phyloP scores from a whole-genome alignment of 2,329 filamentous ascomycete genomes.

The Periglandula ipomoeae region DNA sequence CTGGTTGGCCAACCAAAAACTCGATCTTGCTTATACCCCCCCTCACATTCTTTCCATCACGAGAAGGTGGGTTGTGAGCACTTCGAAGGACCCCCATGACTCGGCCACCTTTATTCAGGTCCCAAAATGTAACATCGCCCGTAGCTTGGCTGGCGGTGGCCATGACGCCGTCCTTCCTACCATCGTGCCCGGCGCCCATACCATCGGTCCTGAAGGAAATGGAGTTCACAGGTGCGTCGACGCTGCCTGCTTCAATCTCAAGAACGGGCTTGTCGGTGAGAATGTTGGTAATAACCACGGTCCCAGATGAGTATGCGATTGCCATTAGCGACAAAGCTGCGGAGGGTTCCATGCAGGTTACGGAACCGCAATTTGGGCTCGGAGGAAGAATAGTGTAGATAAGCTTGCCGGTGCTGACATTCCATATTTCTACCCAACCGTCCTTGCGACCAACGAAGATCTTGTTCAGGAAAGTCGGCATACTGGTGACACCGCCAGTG shows the following conservation, averaged over 20 bases:
- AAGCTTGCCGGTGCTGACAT: constrained; percentile 82
- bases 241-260: constrained; percentile 55
- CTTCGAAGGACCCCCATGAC: constrained; percentile 80
- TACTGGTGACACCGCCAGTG: constrained; percentile 70
- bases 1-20: constrained; percentile 80
- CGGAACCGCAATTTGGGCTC: constrained; percentile 60
- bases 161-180: constrained; percentile 82
- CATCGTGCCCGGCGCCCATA: constrained; percentile 78
- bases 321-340: constrained; percentile 79
- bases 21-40: constrained; percentile 82
- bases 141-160: constrained; percentile 71
- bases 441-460: constrained; percentile 81
- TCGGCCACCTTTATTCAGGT: constrained; percentile 80
- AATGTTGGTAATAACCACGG: constrained; percentile 73
- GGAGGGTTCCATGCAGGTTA: constrained; percentile 80
- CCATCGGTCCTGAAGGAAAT: constrained; percentile 90
- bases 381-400: constrained; percentile 83
- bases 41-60: constrained; percentile 43
- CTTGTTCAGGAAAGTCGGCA: constrained; percentile 96
- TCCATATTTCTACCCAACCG: constrained; percentile 94
- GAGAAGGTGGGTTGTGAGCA: constrained; percentile 70
- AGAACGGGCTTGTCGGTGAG: constrained; percentile 67
- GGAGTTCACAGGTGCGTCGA: constrained; percentile 60
- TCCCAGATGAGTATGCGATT: constrained; percentile 75
- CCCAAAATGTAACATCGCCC: constrained; percentile 93